Percentiles rank a stretch among this genome's conserved stretches.
Evolutionary conservation across 176 grass and related monocot species (phyloP).

Genomic region (Carex parvula): DNA sequence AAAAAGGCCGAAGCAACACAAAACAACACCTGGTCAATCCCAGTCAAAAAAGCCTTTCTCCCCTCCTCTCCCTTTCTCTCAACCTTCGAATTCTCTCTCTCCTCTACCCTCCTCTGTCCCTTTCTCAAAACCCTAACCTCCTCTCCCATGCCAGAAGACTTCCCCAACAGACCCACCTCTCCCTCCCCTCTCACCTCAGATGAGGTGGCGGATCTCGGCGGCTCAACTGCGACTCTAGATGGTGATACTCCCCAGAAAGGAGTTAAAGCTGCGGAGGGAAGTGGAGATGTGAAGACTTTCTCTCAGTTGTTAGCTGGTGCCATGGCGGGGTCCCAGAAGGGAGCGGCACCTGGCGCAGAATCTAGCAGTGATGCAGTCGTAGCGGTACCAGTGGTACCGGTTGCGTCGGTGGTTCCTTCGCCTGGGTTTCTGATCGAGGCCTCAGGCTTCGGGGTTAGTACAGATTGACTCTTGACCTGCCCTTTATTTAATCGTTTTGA

Average conservation of each 20-base stretch:
- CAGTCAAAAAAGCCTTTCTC: constrained; percentile 44
- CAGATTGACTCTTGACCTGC: background rate
- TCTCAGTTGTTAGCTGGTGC: constrained; percentile 24
- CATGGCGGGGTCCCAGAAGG: constrained; percentile 10
- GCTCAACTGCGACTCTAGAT: background rate
- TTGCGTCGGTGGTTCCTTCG: constrained; percentile 52
- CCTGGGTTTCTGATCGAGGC: constrained; percentile 42
- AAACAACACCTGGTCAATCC: constrained; percentile 41
- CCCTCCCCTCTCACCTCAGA: background rate
- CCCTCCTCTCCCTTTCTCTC: background rate
- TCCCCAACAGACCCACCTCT: background rate
- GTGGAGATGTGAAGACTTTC: constrained; percentile 25
- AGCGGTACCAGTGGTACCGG: constrained; percentile 49
- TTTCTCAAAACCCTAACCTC: constrained; percentile 47
- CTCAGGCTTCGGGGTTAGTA: constrained; percentile 63
- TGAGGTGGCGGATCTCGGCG: background rate
- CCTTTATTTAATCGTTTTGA: background rate
- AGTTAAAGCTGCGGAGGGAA: constrained; percentile 28
- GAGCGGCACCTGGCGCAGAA: background rate
- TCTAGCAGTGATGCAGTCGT: constrained; percentile 34
- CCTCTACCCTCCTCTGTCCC: constrained; percentile 15
- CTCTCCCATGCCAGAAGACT: constrained; percentile 17
- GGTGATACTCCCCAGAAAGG: constrained; percentile 12
- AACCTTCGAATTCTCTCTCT: constrained; percentile 13
- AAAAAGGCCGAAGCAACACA: constrained; percentile 7